Evolutionary conservation across 78 protist species (phyloP), one percentile per base, ranked within the genome.

Genomic region (Guillardia theta): DNA sequence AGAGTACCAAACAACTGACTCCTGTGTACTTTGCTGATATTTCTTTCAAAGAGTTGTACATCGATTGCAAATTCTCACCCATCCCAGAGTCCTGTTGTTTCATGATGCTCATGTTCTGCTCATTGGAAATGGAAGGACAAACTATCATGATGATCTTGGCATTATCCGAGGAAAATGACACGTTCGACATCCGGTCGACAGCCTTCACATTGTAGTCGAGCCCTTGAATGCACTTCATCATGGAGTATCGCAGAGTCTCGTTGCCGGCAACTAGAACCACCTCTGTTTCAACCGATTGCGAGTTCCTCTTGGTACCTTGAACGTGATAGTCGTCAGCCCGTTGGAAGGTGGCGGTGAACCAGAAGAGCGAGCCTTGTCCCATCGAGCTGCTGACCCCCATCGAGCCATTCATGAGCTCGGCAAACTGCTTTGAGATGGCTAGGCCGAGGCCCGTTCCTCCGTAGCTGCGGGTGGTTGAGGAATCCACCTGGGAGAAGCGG

Each of bases 391-490:
- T 15, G 58, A 50, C 58, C 30, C 58, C 58, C 30, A 50, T 50
- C 58, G 58, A 10, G 30, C 58, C 58, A 15, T 50, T 15, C 58
- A 50, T 50, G 58, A 50, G 58, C 58, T 10, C 58, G 10, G 58
- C 58, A 64, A 64, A 64, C 80, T 64, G 39, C 80, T 64, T 64
- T 10, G 80, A 64, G 19, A 64, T 64, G 10, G 80, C 80, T 6
- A 64, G 80, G 44, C 80, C 80, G 39, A 77, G 88, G n/a, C 88
- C 88, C 21, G 88, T 77, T 41, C 88, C 88, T 22, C 88, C 88
- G 88, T 37, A 77, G 39, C 8, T 39, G 39, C 88, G 37, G n/a
- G 88, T 77, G 22, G 88, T 77, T 22, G 48, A 39, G 21, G 88
- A 77, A 19, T 77, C 88, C 15, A 77, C 88, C 18, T 77, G 88